A percentile compares a stretch with the other conserved stretches of the same genome.
Conservation (phyloP, 805 yeast genomes). For the Starmerella lactis-condensi region DNA sequence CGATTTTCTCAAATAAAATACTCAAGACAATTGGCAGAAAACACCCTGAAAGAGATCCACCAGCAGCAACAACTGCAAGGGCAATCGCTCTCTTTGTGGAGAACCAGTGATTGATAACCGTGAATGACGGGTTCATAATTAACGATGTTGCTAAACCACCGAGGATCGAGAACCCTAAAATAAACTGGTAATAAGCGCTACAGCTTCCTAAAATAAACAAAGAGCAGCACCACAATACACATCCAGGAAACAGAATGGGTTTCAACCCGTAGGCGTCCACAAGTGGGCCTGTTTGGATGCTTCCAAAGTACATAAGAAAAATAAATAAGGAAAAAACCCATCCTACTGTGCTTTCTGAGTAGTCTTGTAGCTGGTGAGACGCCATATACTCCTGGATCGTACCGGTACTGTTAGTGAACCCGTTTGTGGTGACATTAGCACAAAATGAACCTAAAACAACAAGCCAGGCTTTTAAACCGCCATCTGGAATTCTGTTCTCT, state of each 20-base stretch:
- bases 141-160: conserved; percentile 29
- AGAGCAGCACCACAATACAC: conserved; percentile 29
- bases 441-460: conserved; percentile 37
- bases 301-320: conserved; percentile 26
- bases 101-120: conserved; percentile 46
- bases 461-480: conserved; percentile 36
- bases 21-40: conserved; percentile 38
- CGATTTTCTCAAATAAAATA: conserved; percentile 29
- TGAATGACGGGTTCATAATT: conserved; percentile 34
- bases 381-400: conserved; percentile 46
- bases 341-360: conserved; percentile 34
- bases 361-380: conserved; percentile 22
- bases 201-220: conserved; percentile 35
- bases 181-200: conserved; percentile 36
- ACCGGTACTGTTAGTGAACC: conserved; percentile 46
- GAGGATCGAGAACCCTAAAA: conserved; percentile 34
- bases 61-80: conserved; percentile 42
- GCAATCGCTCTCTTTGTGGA: conserved; percentile 36
- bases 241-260: conserved; percentile 28
- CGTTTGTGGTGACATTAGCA: conserved; percentile 40
- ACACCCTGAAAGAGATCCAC: conserved; percentile 49
- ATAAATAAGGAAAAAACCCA: conserved; percentile 41
- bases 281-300: conserved; percentile 32
- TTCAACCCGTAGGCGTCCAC: conserved; percentile 42
- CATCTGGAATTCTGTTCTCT: conserved; percentile 27